Percentiles rank a stretch among this genome's conserved stretches.
Conservation (phyloP, 2,329 filamentous ascomycete species). For the Paramyrothecium roridum region DNA sequence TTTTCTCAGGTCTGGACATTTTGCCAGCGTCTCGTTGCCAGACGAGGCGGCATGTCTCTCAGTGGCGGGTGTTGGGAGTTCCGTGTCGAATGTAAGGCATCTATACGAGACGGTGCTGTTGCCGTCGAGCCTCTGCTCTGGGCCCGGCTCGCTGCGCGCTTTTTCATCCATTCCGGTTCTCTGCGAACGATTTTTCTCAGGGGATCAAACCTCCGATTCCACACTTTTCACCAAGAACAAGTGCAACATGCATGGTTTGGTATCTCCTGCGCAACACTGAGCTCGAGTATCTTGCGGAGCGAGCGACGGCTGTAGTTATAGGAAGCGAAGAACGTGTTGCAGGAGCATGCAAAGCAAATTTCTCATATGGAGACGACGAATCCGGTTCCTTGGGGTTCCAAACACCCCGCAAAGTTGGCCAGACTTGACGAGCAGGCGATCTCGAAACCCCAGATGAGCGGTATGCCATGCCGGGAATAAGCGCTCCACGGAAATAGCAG, state of each 20-base stretch:
- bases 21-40: conserved; percentile 40
- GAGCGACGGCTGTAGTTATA: neutral
- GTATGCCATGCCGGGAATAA: neutral
- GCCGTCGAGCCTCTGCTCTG: conserved; percentile 2
- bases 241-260: neutral
- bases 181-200: neutral
- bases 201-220: neutral
- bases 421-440: neutral
- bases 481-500: neutral
- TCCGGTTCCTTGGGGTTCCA: neutral
- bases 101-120: conserved; percentile 29
- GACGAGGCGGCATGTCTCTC: conserved; percentile 7
- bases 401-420: neutral
- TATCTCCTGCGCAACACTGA: neutral
- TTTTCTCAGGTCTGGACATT: conserved; percentile 60
- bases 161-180: neutral
- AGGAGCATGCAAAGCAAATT: neutral
- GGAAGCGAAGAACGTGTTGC: neutral
- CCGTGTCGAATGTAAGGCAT: conserved; percentile 38
- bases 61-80: conserved; percentile 26
- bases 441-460: neutral
- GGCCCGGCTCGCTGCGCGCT: neutral
- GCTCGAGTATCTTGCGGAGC: neutral
- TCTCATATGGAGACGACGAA: neutral
- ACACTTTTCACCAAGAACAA: neutral